Evolutionary conservation across 2,329 filamentous ascomycete genomes (phyloP).

Genomic region (Hypoxylon sp.): DNA sequence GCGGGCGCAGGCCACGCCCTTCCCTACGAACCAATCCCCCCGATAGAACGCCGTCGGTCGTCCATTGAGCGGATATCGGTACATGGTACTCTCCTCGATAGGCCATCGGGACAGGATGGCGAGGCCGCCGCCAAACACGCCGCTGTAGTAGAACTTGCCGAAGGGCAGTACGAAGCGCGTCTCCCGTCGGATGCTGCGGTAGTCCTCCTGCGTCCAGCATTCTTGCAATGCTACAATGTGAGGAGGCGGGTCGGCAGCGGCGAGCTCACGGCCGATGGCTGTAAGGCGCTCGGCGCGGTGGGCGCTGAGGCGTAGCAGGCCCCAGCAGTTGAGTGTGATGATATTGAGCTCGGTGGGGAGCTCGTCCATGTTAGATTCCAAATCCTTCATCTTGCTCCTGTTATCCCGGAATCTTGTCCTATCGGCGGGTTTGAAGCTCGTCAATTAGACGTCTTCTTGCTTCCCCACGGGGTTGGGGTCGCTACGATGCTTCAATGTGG

Average conservation of each 20-base stretch:
- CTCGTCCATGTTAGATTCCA: constrained; percentile 45
- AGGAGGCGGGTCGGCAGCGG: constrained; percentile 74
- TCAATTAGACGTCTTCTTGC: not conserved
- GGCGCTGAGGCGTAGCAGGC: constrained; percentile 86
- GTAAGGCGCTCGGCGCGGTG: constrained; percentile 81
- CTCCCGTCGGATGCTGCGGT: constrained; percentile 79
- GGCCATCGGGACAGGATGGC: constrained; percentile 93
- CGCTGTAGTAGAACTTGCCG: constrained; percentile 92
- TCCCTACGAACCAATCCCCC: constrained; percentile 97
- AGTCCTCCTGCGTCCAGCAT: constrained; percentile 91
- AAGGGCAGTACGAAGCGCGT: constrained; percentile 83
- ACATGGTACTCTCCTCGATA: constrained; percentile 89
- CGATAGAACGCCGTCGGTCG: constrained; percentile 93
- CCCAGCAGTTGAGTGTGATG: constrained; percentile 96
- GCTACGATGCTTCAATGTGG: not conserved
- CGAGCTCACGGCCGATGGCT: constrained; percentile 87
- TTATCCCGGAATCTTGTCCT: not conserved
- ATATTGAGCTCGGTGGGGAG: constrained; percentile 76
- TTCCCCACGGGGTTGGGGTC: not conserved
- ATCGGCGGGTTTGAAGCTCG: not conserved
- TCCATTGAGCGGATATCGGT: constrained; percentile 89
- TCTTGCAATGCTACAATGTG: constrained; percentile 95
- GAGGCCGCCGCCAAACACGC: constrained; percentile 89
- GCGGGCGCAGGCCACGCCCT: constrained; percentile 87
- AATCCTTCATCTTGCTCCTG: constrained; percentile 2